Evolutionary conservation across 23 red algal genomes (phyloP).

Genomic region (Gracilariopsis chorda): DNA sequence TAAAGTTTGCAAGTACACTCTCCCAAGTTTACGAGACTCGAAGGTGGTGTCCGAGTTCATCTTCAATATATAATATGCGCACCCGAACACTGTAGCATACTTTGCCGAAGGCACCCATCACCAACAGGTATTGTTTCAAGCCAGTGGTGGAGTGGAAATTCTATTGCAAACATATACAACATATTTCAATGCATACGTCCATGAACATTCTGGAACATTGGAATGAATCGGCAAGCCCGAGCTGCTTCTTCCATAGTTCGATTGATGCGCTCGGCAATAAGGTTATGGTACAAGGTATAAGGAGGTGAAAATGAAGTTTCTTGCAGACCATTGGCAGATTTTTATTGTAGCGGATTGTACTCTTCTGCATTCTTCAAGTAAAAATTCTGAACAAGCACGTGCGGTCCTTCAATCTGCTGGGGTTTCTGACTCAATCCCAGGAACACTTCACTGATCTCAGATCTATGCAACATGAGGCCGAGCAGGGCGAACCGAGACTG

Average conservation of each 20-base stretch:
- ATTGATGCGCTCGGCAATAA: not conserved
- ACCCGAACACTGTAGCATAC: not conserved
- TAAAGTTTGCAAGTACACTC: slow-evolving; percentile 17
- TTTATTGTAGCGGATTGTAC: not conserved
- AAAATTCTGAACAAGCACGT: not conserved
- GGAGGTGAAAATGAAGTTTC: not conserved
- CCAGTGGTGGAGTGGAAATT: not conserved
- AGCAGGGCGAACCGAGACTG: not conserved
- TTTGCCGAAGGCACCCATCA: not conserved
- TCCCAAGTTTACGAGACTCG: not conserved
- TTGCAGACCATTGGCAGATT: not conserved
- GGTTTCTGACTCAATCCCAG: not conserved
- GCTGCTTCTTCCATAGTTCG: not conserved
- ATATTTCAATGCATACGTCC: not conserved
- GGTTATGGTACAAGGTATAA: not conserved
- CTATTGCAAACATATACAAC: not conserved
- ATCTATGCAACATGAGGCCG: not conserved
- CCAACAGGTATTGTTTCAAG: not conserved
- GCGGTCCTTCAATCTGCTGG: not conserved
- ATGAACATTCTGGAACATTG: not conserved
- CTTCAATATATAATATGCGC: not conserved
- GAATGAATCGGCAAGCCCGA: not conserved
- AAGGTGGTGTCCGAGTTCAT: not conserved
- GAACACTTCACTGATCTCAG: not conserved
- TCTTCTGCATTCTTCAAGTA: not conserved